Base-by-base conservation (phyloP, 805 yeast species). In the Vanderwaltozyma verrucispora region DNA sequence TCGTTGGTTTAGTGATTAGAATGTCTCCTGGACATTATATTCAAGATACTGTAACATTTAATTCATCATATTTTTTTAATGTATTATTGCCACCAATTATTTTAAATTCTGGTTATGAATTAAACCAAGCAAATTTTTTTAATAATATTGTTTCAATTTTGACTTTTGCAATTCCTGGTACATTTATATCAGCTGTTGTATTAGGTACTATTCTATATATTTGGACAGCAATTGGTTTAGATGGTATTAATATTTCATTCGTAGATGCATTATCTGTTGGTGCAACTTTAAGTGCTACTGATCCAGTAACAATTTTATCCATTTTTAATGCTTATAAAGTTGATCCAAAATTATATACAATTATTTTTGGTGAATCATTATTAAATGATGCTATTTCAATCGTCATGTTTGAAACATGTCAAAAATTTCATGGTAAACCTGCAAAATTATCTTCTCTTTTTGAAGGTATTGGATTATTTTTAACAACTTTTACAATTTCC, bases 351-450 rank as follows among this genome's bases (percentile, higher is more conserved):
- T 68, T 92, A 33, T 92, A 94, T 65, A 94, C 98, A 19, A 87
- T 92, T 44, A 94, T 92, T 45, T 89, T 92, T 59, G 99, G 99
- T 35, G 99, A 92, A 62, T 84, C 96, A 4, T 67, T 92, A 41
- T 67, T 92, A 45, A 92, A 92, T 58, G 99, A 92, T 65, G 99
- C 99, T 27, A 94, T 92, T 42, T 87, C 96, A 47, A 92, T 92
- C 57, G 99, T 92, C 50, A 89, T 92, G 95, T 92, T 92, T 65
- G 98, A 92, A 64, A 92, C 99, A 0, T 88, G 96, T 54, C 96
- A 87, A 60, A 85, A 87, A 62, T 86, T 92, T 60, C 94, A 88
- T 51, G 97, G 95, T 32, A 80, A 83, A 47, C 72, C 74, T 18
- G 82, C 89, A 1, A 73, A 75, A 35, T 68, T 85, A 44, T 70